Percentiles rank a stretch among this genome's conserved stretches.
phyloP scores from a whole-genome alignment of 2,329 filamentous ascomycete genomes.

The Penicillium sp. region DNA sequence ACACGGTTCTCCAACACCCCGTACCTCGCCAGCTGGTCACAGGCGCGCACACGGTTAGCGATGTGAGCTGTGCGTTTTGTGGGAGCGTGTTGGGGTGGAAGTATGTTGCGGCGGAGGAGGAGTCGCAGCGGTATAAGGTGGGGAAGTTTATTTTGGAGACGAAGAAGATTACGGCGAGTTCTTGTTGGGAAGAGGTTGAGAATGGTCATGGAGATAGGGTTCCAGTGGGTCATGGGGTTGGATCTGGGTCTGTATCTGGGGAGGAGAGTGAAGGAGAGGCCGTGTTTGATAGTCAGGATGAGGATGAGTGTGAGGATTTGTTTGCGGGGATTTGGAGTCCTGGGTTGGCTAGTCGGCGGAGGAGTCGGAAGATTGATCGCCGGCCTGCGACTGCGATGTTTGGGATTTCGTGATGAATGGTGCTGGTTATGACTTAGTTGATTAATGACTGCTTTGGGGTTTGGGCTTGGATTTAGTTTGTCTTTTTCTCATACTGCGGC shows the following conservation, averaged over 20 bases:
- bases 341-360: constrained; percentile 55
- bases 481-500: neutral
- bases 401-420: constrained; percentile 25
- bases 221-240: neutral
- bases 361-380: constrained; percentile 48
- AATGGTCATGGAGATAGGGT: neutral
- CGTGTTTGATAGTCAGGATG: constrained; percentile 68
- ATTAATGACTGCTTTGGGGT: neutral
- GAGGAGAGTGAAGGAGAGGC: neutral
- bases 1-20: constrained; percentile 63
- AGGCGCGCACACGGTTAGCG: constrained; percentile 66
- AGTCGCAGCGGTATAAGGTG: constrained; percentile 67
- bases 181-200: constrained; percentile 58
- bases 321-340: constrained; percentile 68
- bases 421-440: neutral
- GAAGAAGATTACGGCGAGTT: constrained; percentile 57
- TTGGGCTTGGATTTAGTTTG: neutral
- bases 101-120: constrained; percentile 67
- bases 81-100: constrained; percentile 67
- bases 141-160: constrained; percentile 72
- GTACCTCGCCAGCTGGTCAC: constrained; percentile 66
- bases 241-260: neutral
- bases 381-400: constrained; percentile 35
- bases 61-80: constrained; percentile 64
- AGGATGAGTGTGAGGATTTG: constrained; percentile 70